Base-by-base conservation (phyloP, 129 eudicot species). In the Smallanthus sonchifolius region DNA sequence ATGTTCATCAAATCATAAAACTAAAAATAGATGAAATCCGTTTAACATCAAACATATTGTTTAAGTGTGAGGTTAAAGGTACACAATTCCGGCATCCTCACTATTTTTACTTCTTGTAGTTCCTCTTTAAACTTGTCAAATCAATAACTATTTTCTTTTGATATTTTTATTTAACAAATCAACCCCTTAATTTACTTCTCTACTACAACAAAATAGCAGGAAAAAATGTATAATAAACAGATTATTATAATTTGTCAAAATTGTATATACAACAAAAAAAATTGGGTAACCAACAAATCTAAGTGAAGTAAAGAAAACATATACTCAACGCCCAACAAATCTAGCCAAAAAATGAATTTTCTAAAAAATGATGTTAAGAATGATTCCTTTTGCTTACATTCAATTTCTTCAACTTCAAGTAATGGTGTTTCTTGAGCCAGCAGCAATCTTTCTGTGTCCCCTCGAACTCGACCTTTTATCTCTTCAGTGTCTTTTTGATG, bases 371-470 rank as follows among this genome's bases (percentile, higher is more conserved):
- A 82, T 72, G 82, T 75, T 47, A 64, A 81, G 69, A 67, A 75
- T 62, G 71, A 62, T 57, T 74, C 47, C 65, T 69, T 77, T 80
- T 48, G 75, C 60, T 74, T 86, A 82, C 84, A 78, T 65, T 67
- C 55, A 20, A 20, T 24, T 24, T 24, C n/a, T 69, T 60, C 62
- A 43, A 64, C 77, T 80, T 28, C 57, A 71, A 40, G 39, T 40
- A 28, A 65, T 39, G 42, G 38, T 17, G 43, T 77, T 77, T 75
- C 81, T 83, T 45, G 75, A 44, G 17, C 87, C 87, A 0, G 87
- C 82, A 38, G 80, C 84, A 52, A 80, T 85, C 80, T 92, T 92
- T 44, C 96, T 83, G 77, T 89, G 95, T 37, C 96, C 87, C 77
- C 81, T 85, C 10, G 85, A 76, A 67, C 81, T 63, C 16, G 90